Evolutionary conservation across 345 rosid species (phyloP), one percentile per base, ranked within the genome.

Genomic region (Physaria fendleri): DNA sequence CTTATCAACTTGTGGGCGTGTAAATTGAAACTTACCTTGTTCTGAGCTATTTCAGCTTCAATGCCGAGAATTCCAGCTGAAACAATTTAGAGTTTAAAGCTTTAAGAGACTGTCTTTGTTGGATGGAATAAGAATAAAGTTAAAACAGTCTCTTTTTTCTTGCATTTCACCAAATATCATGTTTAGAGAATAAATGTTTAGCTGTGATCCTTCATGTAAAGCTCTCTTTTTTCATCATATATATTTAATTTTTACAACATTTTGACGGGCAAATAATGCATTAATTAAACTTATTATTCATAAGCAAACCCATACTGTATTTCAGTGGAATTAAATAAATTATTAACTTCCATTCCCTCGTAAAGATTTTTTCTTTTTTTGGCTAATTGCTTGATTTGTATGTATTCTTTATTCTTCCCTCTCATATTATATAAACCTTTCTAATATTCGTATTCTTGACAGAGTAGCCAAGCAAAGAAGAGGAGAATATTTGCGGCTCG

Each of bases 21-120:
- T 17, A 22, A 47, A 54, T 45, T 42, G 34, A n/a, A n/a, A n/a
- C n/a, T n/a, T 56, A 69, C 77, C 74, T 74, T 68, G 40, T 74
- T 74, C 67, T 74, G 77, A 68, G 77, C 71, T 44, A 63, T 15
- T 68, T 74, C 71, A 2, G 77, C 77, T 59, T 74, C 51, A 39
- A 74, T 74, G 34, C 77, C 71, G 1, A 74, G 71, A 18, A 74
- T 56, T 35, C 77, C 77, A 32, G 71, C 77, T 5, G 77, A 62
- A 64, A 69, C 58, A 64, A 25, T 8, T 2, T 35, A 27, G 55
- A 41, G 44, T 23, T 59, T 24, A 4, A 28, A 63, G 74, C 59
- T 62, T 55, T 46, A 4, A 44, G 60, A 59, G 30, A 27, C 51
- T 8, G 42, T 43, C 38, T 64, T 1, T 17, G 63, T 65, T 57